A percentile compares a stretch with the other conserved stretches of the same genome.
phyloP scores from a whole-genome alignment of 2,329 filamentous ascomycete species.

The Thielaviopsis euricoi region DNA sequence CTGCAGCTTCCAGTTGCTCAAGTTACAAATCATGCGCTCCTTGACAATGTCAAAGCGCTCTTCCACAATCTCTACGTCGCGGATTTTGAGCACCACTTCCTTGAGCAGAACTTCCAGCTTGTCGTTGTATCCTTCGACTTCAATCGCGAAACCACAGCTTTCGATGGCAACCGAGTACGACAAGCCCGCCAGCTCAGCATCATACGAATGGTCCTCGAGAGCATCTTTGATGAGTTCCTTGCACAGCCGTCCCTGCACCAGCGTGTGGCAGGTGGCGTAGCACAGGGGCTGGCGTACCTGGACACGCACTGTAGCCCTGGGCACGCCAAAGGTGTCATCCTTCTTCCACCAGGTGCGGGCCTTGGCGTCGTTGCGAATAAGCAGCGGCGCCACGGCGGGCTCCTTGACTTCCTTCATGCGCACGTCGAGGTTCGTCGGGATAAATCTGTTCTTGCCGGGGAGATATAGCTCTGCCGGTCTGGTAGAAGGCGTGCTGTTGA shows the following conservation, averaged over 20 bases:
- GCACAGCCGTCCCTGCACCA: slow-evolving; percentile 64
- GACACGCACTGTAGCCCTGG: slow-evolving; percentile 75
- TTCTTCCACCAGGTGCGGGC: slow-evolving; percentile 94
- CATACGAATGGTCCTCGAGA: slow-evolving; percentile 84
- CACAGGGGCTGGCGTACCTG: slow-evolving; percentile 65
- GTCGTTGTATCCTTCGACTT: slow-evolving; percentile 85
- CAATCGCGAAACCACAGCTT: slow-evolving; percentile 56
- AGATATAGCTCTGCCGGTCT: slow-evolving; percentile 62
- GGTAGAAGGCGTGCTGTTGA: slow-evolving; percentile 36
- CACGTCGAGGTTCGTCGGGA: slow-evolving; percentile 82
- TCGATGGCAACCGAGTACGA: slow-evolving; percentile 65
- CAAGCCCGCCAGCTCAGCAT: slow-evolving; percentile 81
- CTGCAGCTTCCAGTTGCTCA: slow-evolving; percentile 75
- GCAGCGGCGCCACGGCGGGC: slow-evolving; percentile 54
- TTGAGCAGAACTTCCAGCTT: slow-evolving; percentile 84
- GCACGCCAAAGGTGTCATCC: slow-evolving; percentile 96
- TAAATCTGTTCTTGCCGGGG: slow-evolving; percentile 88
- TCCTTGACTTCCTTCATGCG: slow-evolving; percentile 81
- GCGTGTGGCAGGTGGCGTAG: slow-evolving; percentile 61
- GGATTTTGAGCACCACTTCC: slow-evolving; percentile 71
- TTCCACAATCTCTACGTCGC: slow-evolving; percentile 67
- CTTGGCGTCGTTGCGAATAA: slow-evolving; percentile 70
- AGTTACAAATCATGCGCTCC: slow-evolving; percentile 59
- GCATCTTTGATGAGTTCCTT: slow-evolving; percentile 78
- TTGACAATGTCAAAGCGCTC: slow-evolving; percentile 86